phyloP scores from a whole-genome alignment of 305 asterid genomes.

The Fraxinus nigra region DNA sequence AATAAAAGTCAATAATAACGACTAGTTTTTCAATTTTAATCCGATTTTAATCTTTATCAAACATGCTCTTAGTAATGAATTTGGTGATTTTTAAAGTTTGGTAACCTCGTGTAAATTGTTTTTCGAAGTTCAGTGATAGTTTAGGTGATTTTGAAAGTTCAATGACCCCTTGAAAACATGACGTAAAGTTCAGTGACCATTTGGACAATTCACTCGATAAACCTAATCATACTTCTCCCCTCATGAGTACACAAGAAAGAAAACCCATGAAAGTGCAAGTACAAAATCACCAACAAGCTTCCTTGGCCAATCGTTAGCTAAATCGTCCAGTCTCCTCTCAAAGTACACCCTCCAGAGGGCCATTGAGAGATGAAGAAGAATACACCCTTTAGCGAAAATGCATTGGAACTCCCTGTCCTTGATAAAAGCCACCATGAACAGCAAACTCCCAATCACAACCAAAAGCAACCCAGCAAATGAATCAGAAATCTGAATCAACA shows the following conservation, averaged over 20 bases:
- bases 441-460: conserved; percentile 48
- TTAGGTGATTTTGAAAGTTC: no score
- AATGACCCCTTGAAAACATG: no score
- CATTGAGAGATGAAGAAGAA: conserved; percentile 48
- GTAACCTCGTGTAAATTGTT: no score
- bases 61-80: no score
- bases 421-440: conserved; percentile 67
- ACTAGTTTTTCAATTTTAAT: no score
- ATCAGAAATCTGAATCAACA: conserved; percentile 48
- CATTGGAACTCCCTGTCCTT: conserved; percentile 63
- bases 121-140: no score
- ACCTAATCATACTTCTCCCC: conserved; percentile 62
- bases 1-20: no score
- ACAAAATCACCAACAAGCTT: conserved; percentile 60
- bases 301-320: conserved; percentile 63
- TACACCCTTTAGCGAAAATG: conserved; percentile 58
- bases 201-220: no score
- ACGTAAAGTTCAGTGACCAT: no score
- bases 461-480: conserved; percentile 68
- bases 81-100: no score
- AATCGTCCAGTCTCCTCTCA: conserved; percentile 63
- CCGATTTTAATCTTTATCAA: no score
- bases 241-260: conserved; percentile 58
- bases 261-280: conserved; percentile 61
- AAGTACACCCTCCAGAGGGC: conserved; percentile 63